Conservation (phyloP, 169 alveolate genomes). For the Plasmodium coatneyi region DNA sequence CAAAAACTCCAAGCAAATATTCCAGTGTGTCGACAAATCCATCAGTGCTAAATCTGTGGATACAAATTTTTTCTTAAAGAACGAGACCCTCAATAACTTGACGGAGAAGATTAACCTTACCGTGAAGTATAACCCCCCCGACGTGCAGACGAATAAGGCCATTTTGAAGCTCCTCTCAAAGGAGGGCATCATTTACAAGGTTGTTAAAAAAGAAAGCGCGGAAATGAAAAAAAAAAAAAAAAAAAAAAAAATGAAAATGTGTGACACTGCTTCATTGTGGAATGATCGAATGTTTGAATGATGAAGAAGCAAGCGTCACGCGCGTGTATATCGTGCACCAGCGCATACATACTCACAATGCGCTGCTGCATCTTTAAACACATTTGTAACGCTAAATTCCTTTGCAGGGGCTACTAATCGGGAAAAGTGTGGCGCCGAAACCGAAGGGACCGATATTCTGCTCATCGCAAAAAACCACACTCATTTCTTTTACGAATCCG, state of each 20-base stretch:
- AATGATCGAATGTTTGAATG: not conserved
- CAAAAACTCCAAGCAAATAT: conserved; percentile 43
- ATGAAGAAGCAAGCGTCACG: not conserved
- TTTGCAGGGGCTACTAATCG: conserved; percentile 56
- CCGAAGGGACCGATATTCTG: conserved; percentile 73
- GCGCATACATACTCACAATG: not conserved
- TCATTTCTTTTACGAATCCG: conserved; percentile 64
- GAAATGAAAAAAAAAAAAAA: conserved; percentile 10
- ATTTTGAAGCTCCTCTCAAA: conserved; percentile 56
- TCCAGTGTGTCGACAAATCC: conserved; percentile 61
- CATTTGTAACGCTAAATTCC: not conserved
- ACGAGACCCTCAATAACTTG: conserved; percentile 20
- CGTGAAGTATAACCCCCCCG: conserved; percentile 49
- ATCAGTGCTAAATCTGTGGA: conserved; percentile 48
- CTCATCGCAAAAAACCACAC: conserved; percentile 73
- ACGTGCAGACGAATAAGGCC: conserved; percentile 42
- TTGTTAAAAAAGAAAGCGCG: not conserved
- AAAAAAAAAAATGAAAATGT: not conserved
- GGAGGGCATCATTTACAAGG: conserved; percentile 73
- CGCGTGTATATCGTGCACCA: not conserved
- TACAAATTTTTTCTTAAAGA: conserved; percentile 49
- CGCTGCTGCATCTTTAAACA: not conserved
- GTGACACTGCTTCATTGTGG: not conserved
- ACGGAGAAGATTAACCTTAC: conserved; percentile 51
- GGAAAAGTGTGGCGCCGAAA: conserved; percentile 68